Base-by-base conservation (phyloP, 108 stramenopile genomes). In the Seminavis robusta region DNA sequence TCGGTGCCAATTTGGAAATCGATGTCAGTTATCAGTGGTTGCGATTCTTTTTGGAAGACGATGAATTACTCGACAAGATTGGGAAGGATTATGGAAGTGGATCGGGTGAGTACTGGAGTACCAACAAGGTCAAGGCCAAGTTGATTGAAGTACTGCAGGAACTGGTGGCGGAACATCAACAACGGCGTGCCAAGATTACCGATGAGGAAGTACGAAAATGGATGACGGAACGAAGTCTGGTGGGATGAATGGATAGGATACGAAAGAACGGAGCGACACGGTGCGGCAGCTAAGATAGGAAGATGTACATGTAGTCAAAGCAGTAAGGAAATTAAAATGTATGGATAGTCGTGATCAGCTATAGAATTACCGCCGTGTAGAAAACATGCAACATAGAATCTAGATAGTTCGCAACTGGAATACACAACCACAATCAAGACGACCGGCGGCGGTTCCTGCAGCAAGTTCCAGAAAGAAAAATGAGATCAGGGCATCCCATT, bases 1-100 rank as follows among this genome's bases (percentile, higher is more conserved):
- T 84, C 7, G 98, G 98, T 27, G 98, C 98, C 30, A 79, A 99
- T 77, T 61, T 99, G 41, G 90, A 96, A 34, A 74, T 91, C 15
- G 98, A 99, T 64, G 96, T 99, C 6, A 57, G 90, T 13, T 97
- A 93, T 63, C 96, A 98, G 84, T 99, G 96, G 93, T 69, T 99
- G 46, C 60, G 76, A 29, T 99, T 99, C 79, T 99, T 99, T 65
- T 67, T 98, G 63, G 98, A 99, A 56, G 96, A 96, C 64, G 98
- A 98, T 65, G 92, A 95, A n/a, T 91, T 95, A 61, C 66, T 98
- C 43, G 85, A 59, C 26, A 52, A 65, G 40, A 97, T 99, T 62
- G 94, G 85, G 13, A 45, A 73, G 42, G 85, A 95, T 59, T 99
- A 99, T 57, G 82, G 80, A 4, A 64, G 80, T 13, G 98, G 98